phyloP scores from a whole-genome alignment of 495 filamentous ascomycete species.

The Symbiotaphrina buchneri region DNA sequence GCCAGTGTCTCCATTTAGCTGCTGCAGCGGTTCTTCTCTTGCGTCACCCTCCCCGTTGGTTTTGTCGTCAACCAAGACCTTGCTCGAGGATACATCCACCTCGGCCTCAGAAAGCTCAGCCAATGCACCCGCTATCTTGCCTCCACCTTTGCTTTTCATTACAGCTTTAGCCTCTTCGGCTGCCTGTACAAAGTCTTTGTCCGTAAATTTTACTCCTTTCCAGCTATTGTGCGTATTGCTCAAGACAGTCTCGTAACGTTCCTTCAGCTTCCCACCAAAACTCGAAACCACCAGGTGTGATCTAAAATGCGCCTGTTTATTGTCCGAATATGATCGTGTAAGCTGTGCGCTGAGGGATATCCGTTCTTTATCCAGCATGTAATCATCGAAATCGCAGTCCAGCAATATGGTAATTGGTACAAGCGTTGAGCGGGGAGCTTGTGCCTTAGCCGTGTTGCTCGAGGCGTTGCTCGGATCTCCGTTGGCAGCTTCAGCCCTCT shows the following conservation, averaged over 20 bases:
- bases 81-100: neutral
- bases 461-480: conserved; percentile 11
- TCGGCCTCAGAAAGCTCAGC: conserved; percentile 8
- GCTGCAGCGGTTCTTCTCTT: no score
- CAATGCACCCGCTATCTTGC: conserved; percentile 29
- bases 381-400: conserved; percentile 78
- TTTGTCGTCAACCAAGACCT: neutral
- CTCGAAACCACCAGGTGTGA: conserved; percentile 51
- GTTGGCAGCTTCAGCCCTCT: conserved; percentile 9
- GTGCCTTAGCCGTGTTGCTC: neutral
- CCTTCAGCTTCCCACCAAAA: conserved; percentile 51
- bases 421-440: conserved; percentile 15
- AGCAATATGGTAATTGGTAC: conserved; percentile 61
- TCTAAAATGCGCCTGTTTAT: conserved; percentile 37
- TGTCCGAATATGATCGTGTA: conserved; percentile 74
- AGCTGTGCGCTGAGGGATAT: conserved; percentile 65
- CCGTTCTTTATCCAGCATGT: conserved; percentile 69
- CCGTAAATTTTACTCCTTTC: conserved; percentile 50
- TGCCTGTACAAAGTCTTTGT: conserved; percentile 44
- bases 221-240: conserved; percentile 45
- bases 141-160: conserved; percentile 30
- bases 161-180: conserved; percentile 30
- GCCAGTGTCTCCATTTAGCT: conserved; percentile 5
- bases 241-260: conserved; percentile 57
- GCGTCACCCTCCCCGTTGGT: conserved; percentile 7